These are phyloP conservation scores for Bryum argenteum DNA, from an alignment of 225 moss, liverwort and hornwort species.

Conservation along the genomic window DNA sequence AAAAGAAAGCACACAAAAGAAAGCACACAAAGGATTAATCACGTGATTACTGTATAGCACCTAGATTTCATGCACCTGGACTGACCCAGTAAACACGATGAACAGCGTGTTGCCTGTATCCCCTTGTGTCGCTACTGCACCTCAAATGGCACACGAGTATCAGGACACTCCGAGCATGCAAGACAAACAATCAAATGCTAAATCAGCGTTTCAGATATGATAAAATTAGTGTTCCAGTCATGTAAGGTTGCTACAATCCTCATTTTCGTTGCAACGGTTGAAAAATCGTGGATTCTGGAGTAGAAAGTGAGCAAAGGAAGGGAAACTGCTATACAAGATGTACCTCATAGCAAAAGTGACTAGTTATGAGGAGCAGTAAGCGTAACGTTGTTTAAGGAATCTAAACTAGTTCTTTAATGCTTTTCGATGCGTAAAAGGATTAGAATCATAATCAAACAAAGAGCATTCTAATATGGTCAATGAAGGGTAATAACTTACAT, in stretches of 20 bases:
- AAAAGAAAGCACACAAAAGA: not conserved
- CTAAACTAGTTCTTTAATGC: not conserved
- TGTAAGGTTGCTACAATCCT: too few relatives aligned
- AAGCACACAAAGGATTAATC: not conserved
- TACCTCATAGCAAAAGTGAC: too few relatives aligned
- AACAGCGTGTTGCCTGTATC: constrained; percentile 52
- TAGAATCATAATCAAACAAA: not conserved
- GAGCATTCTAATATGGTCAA: not conserved
- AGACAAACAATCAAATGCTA: not conserved
- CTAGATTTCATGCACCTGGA: constrained; percentile 45
- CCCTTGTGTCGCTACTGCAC: constrained; percentile 73
- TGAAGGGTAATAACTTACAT: constrained; percentile 27
- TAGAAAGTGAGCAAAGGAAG: too few relatives aligned
- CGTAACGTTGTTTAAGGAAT: too few relatives aligned
- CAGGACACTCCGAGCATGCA: not conserved
- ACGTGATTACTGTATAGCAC: not conserved
- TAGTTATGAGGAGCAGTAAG: too few relatives aligned
- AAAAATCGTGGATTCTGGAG: too few relatives aligned
- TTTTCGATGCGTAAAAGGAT: not conserved
- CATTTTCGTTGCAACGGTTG: too few relatives aligned
- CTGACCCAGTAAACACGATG: constrained; percentile 71
- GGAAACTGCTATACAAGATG: too few relatives aligned
- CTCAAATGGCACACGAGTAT: constrained; percentile 11
- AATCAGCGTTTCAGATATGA: not conserved
- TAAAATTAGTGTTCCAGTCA: not conserved